Evolutionary conservation across 2,329 filamentous ascomycete species (phyloP).

Genomic region (Phialocephala sp.): DNA sequence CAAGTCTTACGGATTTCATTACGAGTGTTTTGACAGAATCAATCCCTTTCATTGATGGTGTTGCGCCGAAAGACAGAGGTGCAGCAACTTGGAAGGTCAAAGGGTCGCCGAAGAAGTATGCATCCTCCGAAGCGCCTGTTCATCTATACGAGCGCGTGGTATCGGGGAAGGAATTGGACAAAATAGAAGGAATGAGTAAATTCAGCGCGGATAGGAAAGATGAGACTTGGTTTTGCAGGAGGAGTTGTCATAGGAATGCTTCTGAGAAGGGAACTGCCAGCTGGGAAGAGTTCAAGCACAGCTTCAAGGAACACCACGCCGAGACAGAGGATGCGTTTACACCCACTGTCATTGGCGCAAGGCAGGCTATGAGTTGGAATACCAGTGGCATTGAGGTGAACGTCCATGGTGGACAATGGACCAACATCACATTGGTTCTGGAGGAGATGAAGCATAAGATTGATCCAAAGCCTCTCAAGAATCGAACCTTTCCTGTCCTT

Average conservation of each 20-base stretch:
- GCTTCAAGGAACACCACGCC: constrained; percentile 64
- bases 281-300: constrained; percentile 67
- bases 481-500: constrained; percentile 70
- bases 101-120: constrained; percentile 52
- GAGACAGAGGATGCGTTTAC: constrained; percentile 64
- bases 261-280: constrained; percentile 58
- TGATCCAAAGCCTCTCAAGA: constrained; percentile 59
- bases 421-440: constrained; percentile 54
- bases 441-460: constrained; percentile 72
- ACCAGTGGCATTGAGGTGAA: constrained; percentile 49
- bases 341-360: constrained; percentile 56
- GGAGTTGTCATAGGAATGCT: constrained; percentile 63
- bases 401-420: constrained; percentile 50
- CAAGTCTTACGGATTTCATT: constrained; percentile 55
- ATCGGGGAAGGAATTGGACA: constrained; percentile 50
- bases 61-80: constrained; percentile 50
- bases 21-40: constrained; percentile 61
- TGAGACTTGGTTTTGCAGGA: constrained; percentile 67
- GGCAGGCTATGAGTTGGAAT: constrained; percentile 52
- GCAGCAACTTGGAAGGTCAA: constrained; percentile 56
- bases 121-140: constrained; percentile 56
- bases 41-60: constrained; percentile 60
- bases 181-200: constrained; percentile 42
- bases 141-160: constrained; percentile 59
- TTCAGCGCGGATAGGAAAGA: constrained; percentile 42